Base-by-base conservation (phyloP, 139 green algal species). In the Pseudopediastrum boryanum region DNA sequence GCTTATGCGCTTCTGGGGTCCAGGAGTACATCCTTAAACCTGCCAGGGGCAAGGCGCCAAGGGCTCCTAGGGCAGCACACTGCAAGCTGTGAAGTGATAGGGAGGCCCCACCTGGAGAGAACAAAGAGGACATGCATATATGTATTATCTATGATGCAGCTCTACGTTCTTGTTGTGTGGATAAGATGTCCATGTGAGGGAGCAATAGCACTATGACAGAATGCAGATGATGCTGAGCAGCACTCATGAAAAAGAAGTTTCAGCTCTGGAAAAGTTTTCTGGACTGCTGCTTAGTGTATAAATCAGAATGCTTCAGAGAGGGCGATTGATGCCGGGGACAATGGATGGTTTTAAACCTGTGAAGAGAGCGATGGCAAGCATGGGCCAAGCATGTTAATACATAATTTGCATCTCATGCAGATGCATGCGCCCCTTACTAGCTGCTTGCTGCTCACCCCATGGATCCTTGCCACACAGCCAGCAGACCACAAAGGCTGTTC, bases 381-480 rank as follows among this genome's bases (percentile, higher is more conserved):
- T 58, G 19, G 16, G 48, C 48, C 48, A n/a, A 21, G 48, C 48
- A n/a, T 58, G 48, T 58, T 16, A n/a, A 21, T 21, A 58, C 16
- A 21, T 21, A 58, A 21, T 21, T 21, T 21, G 16, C 19, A 58
- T 58, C 19, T 58, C 19, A 58, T 58, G 1, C 65, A 23, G 31
- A 50, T 54, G 64, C 35, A 56, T 39, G 25, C 36, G n/a, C 27
- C 13, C 6, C 54, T 25, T 27, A 58, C 6, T 56, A 8, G 52
- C 8, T 64, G 56, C 56, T 19, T 8, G 8, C 43, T 5, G 1
- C 71, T 1, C 29, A 78, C 71, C 71, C 59, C 54, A 54, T 33
- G 71, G 71, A 21, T 78, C 71, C 10, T 63, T 63, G 4, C 33
- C 71, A 39, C 71, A 78, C 9, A 78, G 54, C 71, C 71, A 78